Conservation (phyloP, 768 basidiomycete genomes). For the Clavulina sp. region DNA sequence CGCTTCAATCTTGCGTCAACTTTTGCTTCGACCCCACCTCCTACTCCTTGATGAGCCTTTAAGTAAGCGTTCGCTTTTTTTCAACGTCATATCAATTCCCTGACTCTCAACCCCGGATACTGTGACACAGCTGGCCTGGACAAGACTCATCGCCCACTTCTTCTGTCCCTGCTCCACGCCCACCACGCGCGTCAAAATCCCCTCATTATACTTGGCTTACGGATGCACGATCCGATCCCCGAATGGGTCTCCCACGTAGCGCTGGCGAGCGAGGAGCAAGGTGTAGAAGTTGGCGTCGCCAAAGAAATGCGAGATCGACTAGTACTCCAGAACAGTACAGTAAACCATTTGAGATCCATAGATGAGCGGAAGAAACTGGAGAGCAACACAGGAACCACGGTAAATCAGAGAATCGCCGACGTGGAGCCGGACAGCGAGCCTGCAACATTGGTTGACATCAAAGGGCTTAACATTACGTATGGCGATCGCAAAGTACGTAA, state of each 20-base stretch:
- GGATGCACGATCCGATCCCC: constrained; percentile 55
- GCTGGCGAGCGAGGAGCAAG: constrained; percentile 29
- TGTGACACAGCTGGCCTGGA: constrained; percentile 57
- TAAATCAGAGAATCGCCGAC: constrained; percentile 23
- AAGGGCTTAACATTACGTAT: constrained; percentile 55
- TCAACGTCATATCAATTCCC: not conserved
- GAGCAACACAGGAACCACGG: not conserved
- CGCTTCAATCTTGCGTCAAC: constrained; percentile 63
- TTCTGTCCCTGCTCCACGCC: constrained; percentile 37
- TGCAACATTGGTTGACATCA: constrained; percentile 33
- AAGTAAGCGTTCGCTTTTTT: constrained; percentile 30
- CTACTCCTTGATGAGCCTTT: constrained; percentile 84
- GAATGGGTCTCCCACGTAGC: constrained; percentile 57
- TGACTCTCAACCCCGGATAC: not conserved
- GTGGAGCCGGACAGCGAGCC: no score
- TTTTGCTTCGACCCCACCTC: constrained; percentile 52
- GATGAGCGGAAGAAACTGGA: not conserved
- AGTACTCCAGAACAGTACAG: not conserved
- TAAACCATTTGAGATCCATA: not conserved
- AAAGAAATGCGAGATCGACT: not conserved
- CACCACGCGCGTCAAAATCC: constrained; percentile 35
- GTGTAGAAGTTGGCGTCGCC: no score
- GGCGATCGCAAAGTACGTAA: constrained; percentile 36
- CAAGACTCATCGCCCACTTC: constrained; percentile 32
- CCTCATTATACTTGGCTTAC: constrained; percentile 45